Conservation (phyloP, 345 rosid genomes). For the Isatis tinctoria region DNA sequence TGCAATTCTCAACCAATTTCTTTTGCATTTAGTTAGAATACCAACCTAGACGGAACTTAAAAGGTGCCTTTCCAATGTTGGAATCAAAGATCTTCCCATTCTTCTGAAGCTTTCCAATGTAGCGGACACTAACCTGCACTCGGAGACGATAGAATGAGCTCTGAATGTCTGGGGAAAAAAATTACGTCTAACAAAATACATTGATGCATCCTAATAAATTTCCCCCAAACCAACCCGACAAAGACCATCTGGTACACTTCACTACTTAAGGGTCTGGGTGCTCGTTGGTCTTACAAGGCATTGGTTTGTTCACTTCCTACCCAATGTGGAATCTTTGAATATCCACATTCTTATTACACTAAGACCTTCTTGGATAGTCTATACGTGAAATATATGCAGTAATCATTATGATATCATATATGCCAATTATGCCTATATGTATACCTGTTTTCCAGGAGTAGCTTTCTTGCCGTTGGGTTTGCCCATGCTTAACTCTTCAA, state of each 20-base stretch:
- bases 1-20: not conserved
- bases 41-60: conserved; percentile 77
- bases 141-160: conserved; percentile 7
- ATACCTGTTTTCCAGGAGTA: conserved; percentile 71
- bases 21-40: not conserved
- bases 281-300: not conserved
- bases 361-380: not conserved
- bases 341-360: not conserved
- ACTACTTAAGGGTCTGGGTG: not conserved
- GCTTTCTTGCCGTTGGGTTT: conserved; percentile 90
- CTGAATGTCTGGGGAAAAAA: not conserved
- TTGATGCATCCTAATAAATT: not conserved
- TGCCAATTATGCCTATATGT: not conserved
- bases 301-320: not conserved
- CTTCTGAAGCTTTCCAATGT: conserved; percentile 90
- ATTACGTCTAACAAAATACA: not conserved
- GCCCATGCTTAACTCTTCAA: conserved; percentile 84
- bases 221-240: not conserved
- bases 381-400: not conserved
- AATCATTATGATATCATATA: not conserved
- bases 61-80: conserved; percentile 71
- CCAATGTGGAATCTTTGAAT: not conserved
- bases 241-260: not conserved
- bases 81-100: conserved; percentile 85
- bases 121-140: conserved; percentile 72